A percentile compares a stretch with the other conserved stretches of the same genome.
phyloP scores from a whole-genome alignment of 1,284 basidiomycete species.

The Apiotrichum domesticum region DNA sequence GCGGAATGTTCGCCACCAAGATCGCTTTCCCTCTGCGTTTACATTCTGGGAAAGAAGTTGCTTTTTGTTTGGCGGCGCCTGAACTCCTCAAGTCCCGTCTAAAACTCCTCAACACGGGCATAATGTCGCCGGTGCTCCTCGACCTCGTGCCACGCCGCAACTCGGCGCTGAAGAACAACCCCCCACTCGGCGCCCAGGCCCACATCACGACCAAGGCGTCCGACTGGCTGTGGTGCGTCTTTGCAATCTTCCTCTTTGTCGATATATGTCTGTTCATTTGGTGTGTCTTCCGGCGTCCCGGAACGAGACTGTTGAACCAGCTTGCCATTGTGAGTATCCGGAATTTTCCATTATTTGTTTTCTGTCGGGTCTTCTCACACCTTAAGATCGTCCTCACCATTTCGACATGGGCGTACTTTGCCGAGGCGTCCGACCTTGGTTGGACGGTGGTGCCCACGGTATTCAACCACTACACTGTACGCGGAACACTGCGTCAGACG shows the following conservation, averaged over 20 bases:
- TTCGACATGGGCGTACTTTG: slow-evolving; percentile 51
- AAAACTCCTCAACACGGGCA: not conserved
- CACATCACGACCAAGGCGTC: slow-evolving; percentile 25
- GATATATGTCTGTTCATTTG: slow-evolving; percentile 48
- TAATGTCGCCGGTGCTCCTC: not conserved
- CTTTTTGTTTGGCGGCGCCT: too few relatives aligned
- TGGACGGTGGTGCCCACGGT: slow-evolving; percentile 52
- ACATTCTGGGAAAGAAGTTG: too few relatives aligned
- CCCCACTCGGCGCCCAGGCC: slow-evolving; percentile 11
- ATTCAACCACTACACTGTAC: slow-evolving; percentile 44
- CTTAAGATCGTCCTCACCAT: slow-evolving; percentile 49
- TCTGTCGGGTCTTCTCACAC: too few relatives aligned
- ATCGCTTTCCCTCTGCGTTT: too few relatives aligned
- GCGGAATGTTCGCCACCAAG: too few relatives aligned
- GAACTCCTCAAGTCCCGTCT: not conserved
- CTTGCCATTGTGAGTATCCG: slow-evolving; percentile 41
- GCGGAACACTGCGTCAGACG: slow-evolving; percentile 50
- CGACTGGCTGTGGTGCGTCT: slow-evolving; percentile 55
- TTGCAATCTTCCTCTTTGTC: slow-evolving; percentile 51
- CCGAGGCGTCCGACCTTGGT: slow-evolving; percentile 60
- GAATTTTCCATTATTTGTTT: too few relatives aligned
- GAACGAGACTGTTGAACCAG: slow-evolving; percentile 53
- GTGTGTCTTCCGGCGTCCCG: slow-evolving; percentile 47
- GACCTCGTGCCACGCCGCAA: slow-evolving; percentile 7
- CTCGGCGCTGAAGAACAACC: slow-evolving; percentile 24